Evolutionary conservation across 2,329 filamentous ascomycete species (phyloP).

Genomic region (Neoscytalidium dimidiatum): DNA sequence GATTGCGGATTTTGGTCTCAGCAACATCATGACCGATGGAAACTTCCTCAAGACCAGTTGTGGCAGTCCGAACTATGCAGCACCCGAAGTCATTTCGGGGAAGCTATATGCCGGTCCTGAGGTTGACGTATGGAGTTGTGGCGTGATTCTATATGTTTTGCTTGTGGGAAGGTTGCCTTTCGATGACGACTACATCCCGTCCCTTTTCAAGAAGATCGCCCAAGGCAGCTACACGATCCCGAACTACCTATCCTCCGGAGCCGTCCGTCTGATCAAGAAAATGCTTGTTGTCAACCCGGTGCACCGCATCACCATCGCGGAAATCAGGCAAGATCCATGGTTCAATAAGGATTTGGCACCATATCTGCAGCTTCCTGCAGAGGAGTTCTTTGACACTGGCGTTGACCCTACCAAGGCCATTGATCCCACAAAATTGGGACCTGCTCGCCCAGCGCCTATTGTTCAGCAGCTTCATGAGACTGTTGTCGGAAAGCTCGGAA

Average conservation of each 20-base stretch:
- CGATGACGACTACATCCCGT: constrained; percentile 97
- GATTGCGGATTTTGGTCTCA: constrained; percentile 97
- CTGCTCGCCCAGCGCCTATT: constrained; percentile 68
- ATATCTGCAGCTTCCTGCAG: constrained; percentile 83
- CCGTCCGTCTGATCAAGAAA: constrained; percentile 78
- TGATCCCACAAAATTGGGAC: constrained; percentile 76
- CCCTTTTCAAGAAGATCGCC: constrained; percentile 96
- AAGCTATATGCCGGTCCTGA: constrained; percentile 97
- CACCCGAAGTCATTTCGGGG: constrained; percentile 95
- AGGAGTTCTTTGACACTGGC: constrained; percentile 93
- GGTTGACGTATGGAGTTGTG: constrained; percentile 97
- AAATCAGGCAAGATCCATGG: constrained; percentile 93
- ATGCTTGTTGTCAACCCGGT: constrained; percentile 97
- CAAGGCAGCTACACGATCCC: constrained; percentile 92
- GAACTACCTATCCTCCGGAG: constrained; percentile 84
- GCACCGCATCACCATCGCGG: constrained; percentile 88
- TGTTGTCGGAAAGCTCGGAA: constrained; percentile 93
- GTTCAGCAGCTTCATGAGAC: constrained; percentile 89
- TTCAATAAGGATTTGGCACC: constrained; percentile 83
- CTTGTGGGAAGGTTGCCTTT: constrained; percentile 78
- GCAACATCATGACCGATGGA: constrained; percentile 99
- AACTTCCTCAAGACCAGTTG: constrained; percentile 99
- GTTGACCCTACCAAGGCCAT: constrained; percentile 92
- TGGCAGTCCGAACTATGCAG: constrained; percentile 96
- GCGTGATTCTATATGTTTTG: constrained; percentile 75